Evolutionary conservation across 2,329 filamentous ascomycete genomes (phyloP).

Genomic region (Verticillium longisporum): DNA sequence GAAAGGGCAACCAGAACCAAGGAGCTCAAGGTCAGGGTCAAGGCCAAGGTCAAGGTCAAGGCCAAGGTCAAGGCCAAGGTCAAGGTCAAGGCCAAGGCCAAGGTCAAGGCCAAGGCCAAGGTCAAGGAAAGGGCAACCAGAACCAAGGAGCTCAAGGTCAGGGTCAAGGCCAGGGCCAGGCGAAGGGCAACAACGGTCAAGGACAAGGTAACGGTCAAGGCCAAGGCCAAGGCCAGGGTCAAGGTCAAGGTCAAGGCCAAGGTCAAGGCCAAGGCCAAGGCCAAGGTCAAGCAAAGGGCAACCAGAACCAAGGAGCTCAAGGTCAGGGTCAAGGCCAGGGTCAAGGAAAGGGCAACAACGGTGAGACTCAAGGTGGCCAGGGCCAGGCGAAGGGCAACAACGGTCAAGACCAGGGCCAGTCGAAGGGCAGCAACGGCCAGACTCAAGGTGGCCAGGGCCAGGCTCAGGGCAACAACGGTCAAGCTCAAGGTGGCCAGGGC

Average conservation of each 20-base stretch:
- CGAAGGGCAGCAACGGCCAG: neutral
- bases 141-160: neutral
- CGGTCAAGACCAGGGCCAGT: neutral
- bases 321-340: neutral
- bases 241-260: too few relatives aligned
- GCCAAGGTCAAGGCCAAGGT: too few relatives aligned
- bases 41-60: too few relatives aligned
- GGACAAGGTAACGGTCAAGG: too few relatives aligned
- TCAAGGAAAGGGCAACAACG: neutral
- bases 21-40: neutral
- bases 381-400: neutral
- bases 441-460: neutral
- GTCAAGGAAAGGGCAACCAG: too few relatives aligned
- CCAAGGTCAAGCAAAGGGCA: too few relatives aligned
- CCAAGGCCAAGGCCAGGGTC: too few relatives aligned
- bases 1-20: too few relatives aligned
- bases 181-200: neutral
- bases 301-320: neutral
- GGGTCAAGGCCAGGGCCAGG: neutral
- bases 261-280: too few relatives aligned
- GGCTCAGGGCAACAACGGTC: neutral
- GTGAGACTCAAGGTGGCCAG: neutral
- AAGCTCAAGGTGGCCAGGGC: neutral
- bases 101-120: too few relatives aligned
- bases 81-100: too few relatives aligned